A percentile compares a stretch with the other conserved stretches of the same genome.
Conservation (phyloP, 2,329 filamentous ascomycete genomes). For the Neofusicoccum kwambonambiense region DNA sequence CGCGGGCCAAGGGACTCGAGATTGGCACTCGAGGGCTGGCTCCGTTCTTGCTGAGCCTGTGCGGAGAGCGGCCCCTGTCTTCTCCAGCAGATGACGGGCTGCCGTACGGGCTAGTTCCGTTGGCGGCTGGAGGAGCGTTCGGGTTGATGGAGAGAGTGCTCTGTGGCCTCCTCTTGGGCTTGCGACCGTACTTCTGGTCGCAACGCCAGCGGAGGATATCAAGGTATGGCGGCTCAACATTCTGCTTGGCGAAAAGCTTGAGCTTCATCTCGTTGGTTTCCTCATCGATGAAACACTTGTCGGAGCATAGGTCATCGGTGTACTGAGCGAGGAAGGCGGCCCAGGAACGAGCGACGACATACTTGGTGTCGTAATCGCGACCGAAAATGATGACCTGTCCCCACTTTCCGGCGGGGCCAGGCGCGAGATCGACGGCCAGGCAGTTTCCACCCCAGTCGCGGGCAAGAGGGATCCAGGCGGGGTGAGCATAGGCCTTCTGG, state of each 20-base stretch:
- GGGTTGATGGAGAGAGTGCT: constrained; percentile 55
- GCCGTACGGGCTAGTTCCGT: constrained; percentile 55
- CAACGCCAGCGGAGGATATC: constrained; percentile 93
- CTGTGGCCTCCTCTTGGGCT: constrained; percentile 48
- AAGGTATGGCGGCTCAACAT: constrained; percentile 89
- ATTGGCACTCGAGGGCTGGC: constrained; percentile 66
- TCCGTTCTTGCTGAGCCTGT: constrained; percentile 63
- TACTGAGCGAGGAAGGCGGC: constrained; percentile 78
- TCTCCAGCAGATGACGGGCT: constrained; percentile 52
- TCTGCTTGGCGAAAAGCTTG: constrained; percentile 75
- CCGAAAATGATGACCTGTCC: constrained; percentile 96
- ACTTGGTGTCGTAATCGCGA: constrained; percentile 97
- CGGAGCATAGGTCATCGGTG: constrained; percentile 85
- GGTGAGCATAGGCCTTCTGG: constrained; percentile 89
- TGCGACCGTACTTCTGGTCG: constrained; percentile 87
- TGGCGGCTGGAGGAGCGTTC: constrained; percentile 48
- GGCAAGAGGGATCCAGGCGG: constrained; percentile 91
- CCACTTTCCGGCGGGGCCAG: constrained; percentile 87
- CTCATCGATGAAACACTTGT: constrained; percentile 90
- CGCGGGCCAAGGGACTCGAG: constrained; percentile 69
- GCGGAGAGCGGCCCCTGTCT: constrained; percentile 68
- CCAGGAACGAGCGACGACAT: constrained; percentile 93
- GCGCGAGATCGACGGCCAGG: constrained; percentile 87
- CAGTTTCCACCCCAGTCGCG: constrained; percentile 99
- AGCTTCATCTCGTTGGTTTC: constrained; percentile 89